phyloP scores from a whole-genome alignment of 306 rosid species.

The Cicer yamashitae region DNA sequence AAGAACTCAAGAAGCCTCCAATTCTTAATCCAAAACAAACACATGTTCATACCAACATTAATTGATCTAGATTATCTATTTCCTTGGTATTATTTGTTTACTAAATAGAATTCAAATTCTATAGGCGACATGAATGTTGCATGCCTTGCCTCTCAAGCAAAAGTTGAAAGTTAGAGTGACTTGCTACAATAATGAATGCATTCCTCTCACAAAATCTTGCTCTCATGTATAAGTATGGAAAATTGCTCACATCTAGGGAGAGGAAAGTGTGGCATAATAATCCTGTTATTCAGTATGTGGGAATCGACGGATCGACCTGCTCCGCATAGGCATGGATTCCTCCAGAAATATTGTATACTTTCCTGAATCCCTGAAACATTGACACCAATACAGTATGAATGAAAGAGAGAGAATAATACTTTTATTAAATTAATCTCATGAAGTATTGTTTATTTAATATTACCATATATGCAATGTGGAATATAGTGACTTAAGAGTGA shows the following conservation, averaged over 20 bases:
- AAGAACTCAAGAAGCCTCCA: not conserved
- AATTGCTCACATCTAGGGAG: not conserved
- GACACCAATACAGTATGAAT: no score
- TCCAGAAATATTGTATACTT: conserved; percentile 76
- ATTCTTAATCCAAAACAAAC: conserved; percentile 17
- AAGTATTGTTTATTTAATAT: no score
- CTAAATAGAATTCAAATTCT: conserved; percentile 13
- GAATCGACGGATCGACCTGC: conserved; percentile 80
- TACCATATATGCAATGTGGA: no score
- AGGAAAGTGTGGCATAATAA: conserved; percentile 1
- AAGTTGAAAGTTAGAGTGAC: conserved; percentile 8
- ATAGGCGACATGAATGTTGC: conserved; percentile 15
- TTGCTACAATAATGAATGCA: conserved; percentile 1
- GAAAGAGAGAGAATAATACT: no score
- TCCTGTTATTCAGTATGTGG: conserved; percentile 66
- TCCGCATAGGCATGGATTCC: conserved; percentile 89
- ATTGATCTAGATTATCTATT: conserved; percentile 11
- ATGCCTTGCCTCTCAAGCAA: conserved; percentile 16
- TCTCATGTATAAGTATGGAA: conserved; percentile 30
- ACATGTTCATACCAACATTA: not conserved
- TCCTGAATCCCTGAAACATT: conserved; percentile 78
- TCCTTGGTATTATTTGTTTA: not conserved
- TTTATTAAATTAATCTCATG: no score
- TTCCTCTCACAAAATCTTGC: conserved; percentile 30
- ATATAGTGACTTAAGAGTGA: no score